Percentiles rank a stretch among this genome's conserved stretches.
phyloP scores from a whole-genome alignment of 306 rosid genomes.

The barrel medic (Medicago truncatula) region DNA sequence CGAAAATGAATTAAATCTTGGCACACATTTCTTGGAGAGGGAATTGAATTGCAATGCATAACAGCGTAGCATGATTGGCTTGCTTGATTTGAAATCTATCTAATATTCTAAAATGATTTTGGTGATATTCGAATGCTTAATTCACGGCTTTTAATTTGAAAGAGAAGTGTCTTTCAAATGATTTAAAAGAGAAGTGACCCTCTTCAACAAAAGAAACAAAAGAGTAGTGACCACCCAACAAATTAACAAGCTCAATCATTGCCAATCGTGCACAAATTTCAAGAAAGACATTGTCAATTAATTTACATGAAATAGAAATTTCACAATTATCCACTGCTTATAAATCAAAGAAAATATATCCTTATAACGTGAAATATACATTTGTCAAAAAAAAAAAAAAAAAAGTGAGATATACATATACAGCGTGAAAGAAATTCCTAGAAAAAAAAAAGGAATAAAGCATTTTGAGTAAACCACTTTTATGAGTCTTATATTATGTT shows the following conservation, averaged over 20 bases:
- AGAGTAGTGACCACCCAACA: conserved; percentile 7
- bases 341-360: conserved; percentile 7
- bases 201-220: background rate
- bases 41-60: conserved; percentile 20
- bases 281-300: conserved; percentile 8
- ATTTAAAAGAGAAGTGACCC: background rate
- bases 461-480: too few species aligned
- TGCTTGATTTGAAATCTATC: conserved; percentile 15
- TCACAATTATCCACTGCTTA: background rate
- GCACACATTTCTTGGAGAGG: conserved; percentile 12
- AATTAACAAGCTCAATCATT: conserved; percentile 22
- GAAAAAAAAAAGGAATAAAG: too few species aligned
- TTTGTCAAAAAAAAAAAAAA: too few species aligned
- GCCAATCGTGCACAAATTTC: conserved; percentile 21
- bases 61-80: conserved; percentile 2
- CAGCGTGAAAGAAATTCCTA: background rate
- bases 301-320: background rate
- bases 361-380: background rate
- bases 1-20: background rate
- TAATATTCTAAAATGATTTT: background rate
- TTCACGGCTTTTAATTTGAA: conserved; percentile 34
- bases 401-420: background rate
- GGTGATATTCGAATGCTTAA: conserved; percentile 24
- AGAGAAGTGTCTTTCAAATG: background rate
- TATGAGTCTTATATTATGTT: too few species aligned